Evolutionary conservation across 345 rosid genomes (phyloP).

Genomic region (Salix udensis): DNA sequence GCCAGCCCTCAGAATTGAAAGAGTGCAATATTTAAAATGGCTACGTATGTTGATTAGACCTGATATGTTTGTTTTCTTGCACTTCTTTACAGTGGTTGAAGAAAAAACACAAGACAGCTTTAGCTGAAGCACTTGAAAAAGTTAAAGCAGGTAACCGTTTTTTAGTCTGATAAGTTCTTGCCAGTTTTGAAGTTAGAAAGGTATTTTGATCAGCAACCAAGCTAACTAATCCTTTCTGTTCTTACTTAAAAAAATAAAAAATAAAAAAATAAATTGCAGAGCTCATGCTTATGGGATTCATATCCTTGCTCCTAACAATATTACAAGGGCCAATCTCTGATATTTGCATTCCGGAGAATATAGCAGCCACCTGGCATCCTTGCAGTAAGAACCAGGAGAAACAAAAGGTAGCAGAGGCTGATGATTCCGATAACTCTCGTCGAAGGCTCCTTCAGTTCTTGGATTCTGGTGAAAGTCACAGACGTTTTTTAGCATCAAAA

Average conservation of each 20-base stretch:
- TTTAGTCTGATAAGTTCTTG: neutral
- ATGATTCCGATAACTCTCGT: slow-evolving; percentile 15
- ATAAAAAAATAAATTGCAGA: slow-evolving; percentile 40
- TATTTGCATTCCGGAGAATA: slow-evolving; percentile 40
- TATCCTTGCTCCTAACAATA: slow-evolving; percentile 62
- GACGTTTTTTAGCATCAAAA: slow-evolving; percentile 46
- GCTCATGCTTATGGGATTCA: slow-evolving; percentile 72
- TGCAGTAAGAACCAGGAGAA: slow-evolving; percentile 22
- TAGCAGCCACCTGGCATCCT: slow-evolving; percentile 70
- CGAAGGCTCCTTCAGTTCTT: slow-evolving; percentile 45
- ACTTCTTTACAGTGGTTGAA: slow-evolving; percentile 54
- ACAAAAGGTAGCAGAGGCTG: neutral
- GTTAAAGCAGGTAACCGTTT: slow-evolving; percentile 66
- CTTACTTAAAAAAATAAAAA: neutral
- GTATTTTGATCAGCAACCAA: neutral
- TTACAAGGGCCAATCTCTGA: slow-evolving; percentile 38
- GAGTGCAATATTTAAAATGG: neutral
- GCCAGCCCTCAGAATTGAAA: neutral
- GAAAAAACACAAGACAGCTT: slow-evolving; percentile 58
- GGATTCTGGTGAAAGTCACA: slow-evolving; percentile 24
- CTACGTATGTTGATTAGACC: neutral
- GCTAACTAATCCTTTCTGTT: neutral
- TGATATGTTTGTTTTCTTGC: neutral
- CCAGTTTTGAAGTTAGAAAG: neutral
- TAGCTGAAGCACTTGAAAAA: slow-evolving; percentile 85